Evolutionary conservation across 148 eudicot species (phyloP).

Genomic region (Diospyros lotus): DNA sequence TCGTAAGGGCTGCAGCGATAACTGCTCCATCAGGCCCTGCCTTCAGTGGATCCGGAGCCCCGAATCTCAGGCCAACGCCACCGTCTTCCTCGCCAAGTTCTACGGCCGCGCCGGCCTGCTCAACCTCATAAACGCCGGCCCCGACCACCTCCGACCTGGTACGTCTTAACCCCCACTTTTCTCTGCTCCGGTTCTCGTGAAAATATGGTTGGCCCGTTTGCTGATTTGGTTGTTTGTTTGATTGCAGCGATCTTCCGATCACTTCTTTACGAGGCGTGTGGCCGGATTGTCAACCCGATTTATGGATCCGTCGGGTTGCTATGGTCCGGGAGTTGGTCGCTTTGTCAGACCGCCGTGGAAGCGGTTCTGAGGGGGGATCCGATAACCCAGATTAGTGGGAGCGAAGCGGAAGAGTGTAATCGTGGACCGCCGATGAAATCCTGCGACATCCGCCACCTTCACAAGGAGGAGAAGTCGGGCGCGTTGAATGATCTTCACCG

Average conservation of each 20-base stretch:
- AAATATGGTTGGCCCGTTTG: not conserved
- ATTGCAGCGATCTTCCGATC: conserved; percentile 44
- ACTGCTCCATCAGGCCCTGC: conserved; percentile 52
- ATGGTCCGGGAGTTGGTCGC: conserved; percentile 46
- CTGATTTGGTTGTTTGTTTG: not conserved
- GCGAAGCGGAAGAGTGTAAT: conserved; percentile 23
- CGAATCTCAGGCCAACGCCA: conserved; percentile 66
- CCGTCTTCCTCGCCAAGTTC: conserved; percentile 68
- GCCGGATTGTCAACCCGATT: conserved; percentile 51
- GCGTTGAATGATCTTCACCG: conserved; percentile 32
- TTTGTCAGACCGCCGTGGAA: conserved; percentile 50
- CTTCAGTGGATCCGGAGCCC: conserved; percentile 55
- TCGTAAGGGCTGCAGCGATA: conserved; percentile 57
- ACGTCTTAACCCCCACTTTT: not conserved
- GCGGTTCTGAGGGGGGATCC: conserved; percentile 45
- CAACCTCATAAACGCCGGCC: conserved; percentile 56
- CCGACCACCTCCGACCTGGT: conserved; percentile 64
- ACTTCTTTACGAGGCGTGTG: conserved; percentile 51
- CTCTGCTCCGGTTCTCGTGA: not conserved
- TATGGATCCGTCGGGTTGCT: conserved; percentile 48
- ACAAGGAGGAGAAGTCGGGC: conserved; percentile 35
- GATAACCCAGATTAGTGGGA: conserved; percentile 18
- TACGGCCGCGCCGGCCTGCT: conserved; percentile 69
- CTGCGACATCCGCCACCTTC: conserved; percentile 70
- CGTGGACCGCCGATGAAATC: conserved; percentile 54